phyloP scores from a whole-genome alignment of 805 yeast genomes.

The Torulaspora franciscae region DNA sequence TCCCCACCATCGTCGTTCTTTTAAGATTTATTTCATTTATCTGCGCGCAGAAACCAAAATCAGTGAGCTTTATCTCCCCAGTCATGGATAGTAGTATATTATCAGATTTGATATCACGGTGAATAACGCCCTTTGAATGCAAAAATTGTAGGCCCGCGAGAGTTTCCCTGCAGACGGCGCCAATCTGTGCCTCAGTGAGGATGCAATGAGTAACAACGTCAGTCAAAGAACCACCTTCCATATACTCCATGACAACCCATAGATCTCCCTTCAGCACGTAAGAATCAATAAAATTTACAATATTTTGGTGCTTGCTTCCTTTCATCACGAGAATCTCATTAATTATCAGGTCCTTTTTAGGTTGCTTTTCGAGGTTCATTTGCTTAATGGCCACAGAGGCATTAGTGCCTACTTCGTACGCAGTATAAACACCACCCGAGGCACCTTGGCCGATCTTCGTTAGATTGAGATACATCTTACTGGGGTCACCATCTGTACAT shows the following conservation, averaged over 20 bases:
- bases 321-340: conserved; percentile 96
- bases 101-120: conserved; percentile 93
- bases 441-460: conserved; percentile 97
- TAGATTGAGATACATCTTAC: conserved; percentile 57
- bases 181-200: conserved; percentile 91
- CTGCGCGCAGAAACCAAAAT: conserved; percentile 96
- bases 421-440: conserved; percentile 93
- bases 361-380: conserved; percentile 92
- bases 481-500: conserved; percentile 84
- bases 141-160: conserved; percentile 78
- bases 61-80: conserved; percentile 92
- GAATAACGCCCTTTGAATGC: conserved; percentile 89
- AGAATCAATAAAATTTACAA: conserved; percentile 89
- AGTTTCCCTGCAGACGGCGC: conserved; percentile 90
- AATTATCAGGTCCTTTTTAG: conserved; percentile 89
- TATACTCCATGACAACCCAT: conserved; percentile 98
- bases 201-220: conserved; percentile 88
- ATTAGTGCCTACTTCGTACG: conserved; percentile 54
- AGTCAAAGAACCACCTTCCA: conserved; percentile 97
- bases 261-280: conserved; percentile 70
- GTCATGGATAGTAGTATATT: conserved; percentile 75
- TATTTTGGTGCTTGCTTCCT: conserved; percentile 82
- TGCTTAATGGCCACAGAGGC: conserved; percentile 88
- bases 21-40: conserved; percentile 73
- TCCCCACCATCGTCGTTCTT: conserved; percentile 98